Percentiles rank a stretch among this genome's conserved stretches.
phyloP scores from a whole-genome alignment of 805 yeast species.

The Teunomyces lycoperdinae region DNA sequence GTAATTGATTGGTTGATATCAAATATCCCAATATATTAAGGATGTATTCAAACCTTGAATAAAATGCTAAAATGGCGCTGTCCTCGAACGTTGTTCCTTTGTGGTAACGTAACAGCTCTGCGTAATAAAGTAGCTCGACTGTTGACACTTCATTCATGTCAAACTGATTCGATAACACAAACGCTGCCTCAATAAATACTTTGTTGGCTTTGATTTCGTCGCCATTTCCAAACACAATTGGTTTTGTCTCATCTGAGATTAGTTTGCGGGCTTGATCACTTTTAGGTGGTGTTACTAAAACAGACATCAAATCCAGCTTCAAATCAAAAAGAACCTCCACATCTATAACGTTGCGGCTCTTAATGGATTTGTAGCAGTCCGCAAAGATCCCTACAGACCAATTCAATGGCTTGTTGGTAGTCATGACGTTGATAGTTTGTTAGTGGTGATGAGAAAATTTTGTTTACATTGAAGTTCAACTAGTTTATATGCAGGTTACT shows the following conservation, averaged over 20 bases:
- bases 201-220: conserved; percentile 60
- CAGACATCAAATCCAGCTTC: conserved; percentile 42
- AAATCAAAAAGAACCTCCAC: conserved; percentile 28
- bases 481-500: conserved; percentile 1
- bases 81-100: conserved; percentile 53
- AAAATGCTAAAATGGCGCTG: conserved; percentile 66
- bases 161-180: conserved; percentile 51
- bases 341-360: conserved; percentile 19
- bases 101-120: conserved; percentile 36
- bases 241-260: conserved; percentile 33
- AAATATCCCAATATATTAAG: conserved; percentile 54
- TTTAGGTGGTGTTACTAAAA: conserved; percentile 43
- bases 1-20: conserved; percentile 19
- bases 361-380: conserved; percentile 46
- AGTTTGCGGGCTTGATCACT: conserved; percentile 45
- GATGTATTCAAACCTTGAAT: conserved; percentile 68
- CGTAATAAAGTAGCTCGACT: conserved; percentile 62
- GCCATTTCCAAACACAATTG: conserved; percentile 52
- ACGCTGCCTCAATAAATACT: conserved; percentile 59
- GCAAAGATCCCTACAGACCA: conserved; percentile 45
- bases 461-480: conserved; percentile 4
- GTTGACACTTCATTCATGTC: conserved; percentile 69
- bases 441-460: conserved; percentile 5
- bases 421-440: conserved; percentile 1
- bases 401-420: conserved; percentile 12